These are phyloP conservation scores for Berberis thunbergii DNA, from an alignment of 164 flowering plant genomes.

Conservation along the genomic window DNA sequence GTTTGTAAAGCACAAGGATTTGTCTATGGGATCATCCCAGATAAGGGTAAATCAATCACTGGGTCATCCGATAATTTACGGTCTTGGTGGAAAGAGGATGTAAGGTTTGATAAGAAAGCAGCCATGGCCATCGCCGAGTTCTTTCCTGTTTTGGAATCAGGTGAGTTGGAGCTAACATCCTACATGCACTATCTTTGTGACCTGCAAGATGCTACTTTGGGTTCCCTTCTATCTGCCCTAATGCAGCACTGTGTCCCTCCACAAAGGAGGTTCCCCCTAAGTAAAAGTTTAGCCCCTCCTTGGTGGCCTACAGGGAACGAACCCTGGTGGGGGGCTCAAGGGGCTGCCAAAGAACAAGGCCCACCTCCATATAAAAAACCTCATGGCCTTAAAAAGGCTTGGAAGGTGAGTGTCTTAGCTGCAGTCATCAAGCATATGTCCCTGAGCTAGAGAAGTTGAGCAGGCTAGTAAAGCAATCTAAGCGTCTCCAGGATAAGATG, in stretches of 20 bases:
- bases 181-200: constrained; percentile 51
- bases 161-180: constrained; percentile 20
- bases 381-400: constrained; percentile 66
- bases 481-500: constrained; percentile 69
- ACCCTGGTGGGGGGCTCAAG: constrained; percentile 61
- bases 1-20: constrained; percentile 89
- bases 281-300: constrained; percentile 61
- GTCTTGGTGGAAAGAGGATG: constrained; percentile 92
- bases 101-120: constrained; percentile 74
- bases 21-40: constrained; percentile 84
- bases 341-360: constrained; percentile 50
- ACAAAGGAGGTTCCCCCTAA: constrained; percentile 60
- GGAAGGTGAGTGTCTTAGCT: constrained; percentile 61
- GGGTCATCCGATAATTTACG: constrained; percentile 85
- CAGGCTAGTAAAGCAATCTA: constrained; percentile 60
- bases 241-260: constrained; percentile 85
- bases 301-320: constrained; percentile 76
- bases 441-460: constrained; percentile 52
- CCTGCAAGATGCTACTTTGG: constrained; percentile 68
- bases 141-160: constrained; percentile 30
- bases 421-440: constrained; percentile 73
- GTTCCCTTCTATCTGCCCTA: constrained; percentile 57
- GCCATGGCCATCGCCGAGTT: constrained; percentile 70
- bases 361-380: constrained; percentile 73
- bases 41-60: constrained; percentile 86